Evolutionary conservation across 2,329 filamentous ascomycete genomes (phyloP).

Genomic region (Fusarium heterosporum): DNA sequence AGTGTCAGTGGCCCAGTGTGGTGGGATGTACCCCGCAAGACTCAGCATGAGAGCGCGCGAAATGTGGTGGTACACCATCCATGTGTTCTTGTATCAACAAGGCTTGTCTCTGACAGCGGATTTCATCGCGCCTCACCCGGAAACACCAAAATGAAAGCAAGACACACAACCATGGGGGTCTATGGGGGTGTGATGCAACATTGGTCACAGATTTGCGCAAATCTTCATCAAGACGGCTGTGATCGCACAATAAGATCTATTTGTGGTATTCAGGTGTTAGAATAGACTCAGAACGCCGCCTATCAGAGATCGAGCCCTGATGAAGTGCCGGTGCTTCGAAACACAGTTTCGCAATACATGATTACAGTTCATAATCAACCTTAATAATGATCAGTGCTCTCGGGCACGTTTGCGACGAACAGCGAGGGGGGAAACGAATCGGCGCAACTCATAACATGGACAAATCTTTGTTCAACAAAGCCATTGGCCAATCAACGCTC

Average conservation of each 20-base stretch:
- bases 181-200: constrained; percentile 34
- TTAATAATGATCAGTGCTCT: constrained; percentile 21
- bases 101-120: constrained; percentile 22
- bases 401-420: constrained; percentile 44
- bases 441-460: constrained; percentile 43
- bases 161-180: constrained; percentile 21
- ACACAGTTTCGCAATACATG: constrained; percentile 1
- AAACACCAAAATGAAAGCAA: constrained; percentile 37
- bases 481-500: constrained; percentile 51
- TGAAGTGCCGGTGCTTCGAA: constrained; percentile 25
- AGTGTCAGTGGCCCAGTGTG: constrained; percentile 18
- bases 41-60: constrained; percentile 12
- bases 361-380: neutral
- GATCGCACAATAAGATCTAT: constrained; percentile 37
- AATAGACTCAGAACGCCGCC: constrained; percentile 19
- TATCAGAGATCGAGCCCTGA: constrained; percentile 15
- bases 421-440: constrained; percentile 32
- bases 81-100: constrained; percentile 11
- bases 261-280: constrained; percentile 9
- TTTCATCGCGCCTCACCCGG: constrained; percentile 45
- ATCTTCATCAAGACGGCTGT: constrained; percentile 30
- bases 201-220: constrained; percentile 35
- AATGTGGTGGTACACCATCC: constrained; percentile 23
- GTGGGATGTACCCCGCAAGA: constrained; percentile 23
- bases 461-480: constrained; percentile 38